Percentiles rank a stretch among this genome's conserved stretches.
Evolutionary conservation across 257 asterid species (phyloP).

Genomic region (Gynochthodes officinalis): DNA sequence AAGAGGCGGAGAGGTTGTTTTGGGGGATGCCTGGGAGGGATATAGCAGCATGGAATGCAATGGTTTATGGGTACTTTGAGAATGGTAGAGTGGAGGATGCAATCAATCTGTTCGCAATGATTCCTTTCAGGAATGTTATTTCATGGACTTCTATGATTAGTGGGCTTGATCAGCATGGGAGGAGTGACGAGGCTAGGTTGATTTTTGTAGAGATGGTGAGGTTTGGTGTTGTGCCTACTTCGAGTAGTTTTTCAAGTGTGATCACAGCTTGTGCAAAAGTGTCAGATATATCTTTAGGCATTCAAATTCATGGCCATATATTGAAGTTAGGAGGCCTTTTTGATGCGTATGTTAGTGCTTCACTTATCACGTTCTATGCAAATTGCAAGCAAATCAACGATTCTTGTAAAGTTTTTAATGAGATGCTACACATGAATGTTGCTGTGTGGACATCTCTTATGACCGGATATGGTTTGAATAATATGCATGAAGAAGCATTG

Average conservation of each 20-base stretch:
- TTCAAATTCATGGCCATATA: constrained; percentile 56
- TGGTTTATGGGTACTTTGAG: constrained; percentile 67
- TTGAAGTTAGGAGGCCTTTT: constrained; percentile 51
- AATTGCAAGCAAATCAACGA: constrained; percentile 52
- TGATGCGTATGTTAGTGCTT: constrained; percentile 53
- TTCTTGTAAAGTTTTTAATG: constrained; percentile 45
- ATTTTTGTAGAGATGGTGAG: constrained; percentile 50
- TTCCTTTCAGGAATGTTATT: constrained; percentile 62
- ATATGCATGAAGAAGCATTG: constrained; percentile 52
- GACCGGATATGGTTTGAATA: constrained; percentile 67
- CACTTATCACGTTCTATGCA: constrained; percentile 70
- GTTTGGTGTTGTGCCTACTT: constrained; percentile 51
- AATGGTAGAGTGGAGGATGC: constrained; percentile 64
- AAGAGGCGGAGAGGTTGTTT: constrained; percentile 65
- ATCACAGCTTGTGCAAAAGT: constrained; percentile 61
- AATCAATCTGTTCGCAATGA: constrained; percentile 41
- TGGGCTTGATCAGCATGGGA: constrained; percentile 73
- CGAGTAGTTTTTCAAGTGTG: constrained; percentile 58
- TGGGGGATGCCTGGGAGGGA: constrained; percentile 64
- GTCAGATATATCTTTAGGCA: constrained; percentile 39
- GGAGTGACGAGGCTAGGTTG: constrained; percentile 56
- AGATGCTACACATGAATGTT: constrained; percentile 56
- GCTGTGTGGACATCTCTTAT: constrained; percentile 88
- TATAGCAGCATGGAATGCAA: constrained; percentile 74
- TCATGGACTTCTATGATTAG: constrained; percentile 81